Evolutionary conservation across 306 rosid genomes (phyloP), one percentile per base, ranked within the genome.

Genomic region (Cyclanthera cordifolia): DNA sequence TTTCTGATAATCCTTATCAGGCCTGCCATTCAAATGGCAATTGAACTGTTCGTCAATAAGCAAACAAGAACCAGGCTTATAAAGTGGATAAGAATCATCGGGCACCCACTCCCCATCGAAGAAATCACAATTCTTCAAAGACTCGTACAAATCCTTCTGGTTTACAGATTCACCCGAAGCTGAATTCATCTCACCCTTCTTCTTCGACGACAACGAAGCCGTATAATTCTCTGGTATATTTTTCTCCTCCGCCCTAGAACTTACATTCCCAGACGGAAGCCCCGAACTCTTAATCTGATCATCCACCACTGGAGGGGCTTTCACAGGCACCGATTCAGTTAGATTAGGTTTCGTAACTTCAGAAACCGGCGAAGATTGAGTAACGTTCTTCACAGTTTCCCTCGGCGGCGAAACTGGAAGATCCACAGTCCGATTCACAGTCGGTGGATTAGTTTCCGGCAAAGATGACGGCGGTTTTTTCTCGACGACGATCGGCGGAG

Each of bases 21-120:
- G 95, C 71, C 99, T 84, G 32, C 96, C 95, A 67, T 93, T 93
- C 54, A 64, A n/a, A 73, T 86, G 72, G 75, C 99, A 93, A 55
- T 85, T 70, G 85, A 93, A 93, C 67, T 93, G 99, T 73, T 87
- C 95, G 71, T 90, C 99, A 5, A 93, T 79, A 39, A 86, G 48
- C 30, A 85, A 23, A 72, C 99, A 93, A 37, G 99, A 93, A 63
- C 87, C 88, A 3, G 95, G 94, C 54, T 79, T 75, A 43, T 93
- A 93, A 21, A 87, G 88, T 50, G 95, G 89, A 50, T 87, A 82
- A 0, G 88, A 80, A 61, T 86, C 90, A 60, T 93, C 99, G 74
- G 67, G 81, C 24, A 90, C 82, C 99, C 99, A 93, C 6, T 83
- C 79, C 6, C 99, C 99, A 66, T 93, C 73, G 50, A 80, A 86